Evolutionary conservation across 495 filamentous ascomycete genomes (phyloP), one percentile per base, ranked within the genome.

Genomic region (Penicillium lividum): DNA sequence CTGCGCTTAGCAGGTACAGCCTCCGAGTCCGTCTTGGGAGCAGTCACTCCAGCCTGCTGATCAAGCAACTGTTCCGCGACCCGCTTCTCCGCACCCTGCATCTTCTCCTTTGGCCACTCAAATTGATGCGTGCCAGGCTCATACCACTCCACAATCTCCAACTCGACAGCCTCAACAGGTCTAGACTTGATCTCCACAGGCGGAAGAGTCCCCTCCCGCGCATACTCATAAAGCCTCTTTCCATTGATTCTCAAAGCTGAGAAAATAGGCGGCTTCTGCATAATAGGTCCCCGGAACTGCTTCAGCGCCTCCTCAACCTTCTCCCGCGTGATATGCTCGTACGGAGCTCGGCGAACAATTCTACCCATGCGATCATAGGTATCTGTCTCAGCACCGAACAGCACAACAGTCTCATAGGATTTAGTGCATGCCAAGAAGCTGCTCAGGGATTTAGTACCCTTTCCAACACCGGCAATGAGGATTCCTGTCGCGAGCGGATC

Each of bases 401-500:
- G 74, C 0, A 97, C 84, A 10, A 93, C 82, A 5, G 90, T 83
- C 68, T 97, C 92, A 72, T 99, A 99, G 2, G 83, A 86, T 77
- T 99, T 99, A 27, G 89, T 95, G 74, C 94, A 97, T 27, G 77
- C 77, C 31, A 99, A 74, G 64, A 97, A 97, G 13, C 82, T 67
- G 51, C 83, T 76, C 4, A 99, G 81, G 5, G 77, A 71, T 70
- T 97, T 98, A 11, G 95, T 99, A 13, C 92, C 95, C 53, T 84
- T 85, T 18, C 92, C 93, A 8, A 97, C 83, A 36, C 93, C 95
- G 3, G 91, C 77, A 47, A 97, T 89, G 52, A 99, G 80, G 10
- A 99, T 91, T 27, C 94, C 94, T 1, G 91, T 96, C 13, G 94
- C 94, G 61, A 97, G 82, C 3, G 94, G 94, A 65, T 99, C 94